A percentile compares a stretch with the other conserved stretches of the same genome.
Conservation (phyloP, 441 rosid species). For the Euphorbia schlechtendalii region DNA sequence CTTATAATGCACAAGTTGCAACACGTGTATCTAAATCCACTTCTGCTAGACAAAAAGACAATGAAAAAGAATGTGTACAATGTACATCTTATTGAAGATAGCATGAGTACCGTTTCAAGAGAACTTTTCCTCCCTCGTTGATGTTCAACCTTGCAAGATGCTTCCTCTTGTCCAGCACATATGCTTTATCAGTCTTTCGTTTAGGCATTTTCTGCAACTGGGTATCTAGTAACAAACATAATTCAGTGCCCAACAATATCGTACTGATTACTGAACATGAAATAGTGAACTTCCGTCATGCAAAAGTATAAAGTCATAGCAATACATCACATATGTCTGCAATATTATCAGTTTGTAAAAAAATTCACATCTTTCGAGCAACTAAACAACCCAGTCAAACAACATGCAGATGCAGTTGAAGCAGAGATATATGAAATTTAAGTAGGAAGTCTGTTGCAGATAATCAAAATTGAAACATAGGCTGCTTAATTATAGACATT, state of each 20-base stretch:
- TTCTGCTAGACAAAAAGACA: not conserved
- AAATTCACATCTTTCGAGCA: not conserved
- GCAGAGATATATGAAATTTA: not conserved
- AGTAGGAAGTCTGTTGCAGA: not conserved
- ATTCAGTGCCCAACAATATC: slow-evolving; percentile 22
- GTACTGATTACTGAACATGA: not conserved
- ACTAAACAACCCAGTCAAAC: not conserved
- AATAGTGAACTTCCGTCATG: not conserved
- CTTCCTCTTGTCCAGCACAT: slow-evolving; percentile 82
- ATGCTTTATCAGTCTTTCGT: slow-evolving; percentile 85
- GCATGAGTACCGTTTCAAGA: slow-evolving; percentile 53
- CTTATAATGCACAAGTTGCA: not conserved
- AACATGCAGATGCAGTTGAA: not conserved
- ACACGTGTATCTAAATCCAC: not conserved
- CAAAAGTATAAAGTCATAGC: not conserved
- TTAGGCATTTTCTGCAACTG: slow-evolving; percentile 97
- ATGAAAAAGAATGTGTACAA: not conserved
- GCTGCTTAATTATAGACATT: not conserved
- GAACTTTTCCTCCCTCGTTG: slow-evolving; percentile 75
- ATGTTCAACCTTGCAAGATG: slow-evolving; percentile 80
- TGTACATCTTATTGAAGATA: not conserved
- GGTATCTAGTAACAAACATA: slow-evolving; percentile 55
- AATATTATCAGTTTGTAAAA: too few species aligned
- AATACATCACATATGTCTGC: not conserved
- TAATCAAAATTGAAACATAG: not conserved